Evolutionary conservation across 1,139 yeast genomes (phyloP).

Genomic region (Saccharomyces hybrid): DNA sequence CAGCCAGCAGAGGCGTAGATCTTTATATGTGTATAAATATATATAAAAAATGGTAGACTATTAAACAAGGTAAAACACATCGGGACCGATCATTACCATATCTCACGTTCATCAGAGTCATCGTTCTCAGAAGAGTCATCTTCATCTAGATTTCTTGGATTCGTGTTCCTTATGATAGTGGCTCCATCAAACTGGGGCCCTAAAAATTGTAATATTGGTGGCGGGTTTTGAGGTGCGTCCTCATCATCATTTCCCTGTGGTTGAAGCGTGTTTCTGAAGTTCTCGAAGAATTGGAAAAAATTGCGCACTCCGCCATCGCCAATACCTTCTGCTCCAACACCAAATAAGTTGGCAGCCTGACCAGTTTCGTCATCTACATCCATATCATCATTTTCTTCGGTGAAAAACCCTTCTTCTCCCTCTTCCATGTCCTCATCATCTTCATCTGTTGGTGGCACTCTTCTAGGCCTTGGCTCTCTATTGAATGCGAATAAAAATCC

Average conservation of each 20-base stretch:
- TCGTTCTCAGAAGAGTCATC: slow-evolving; percentile 21
- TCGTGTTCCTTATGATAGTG: slow-evolving; percentile 2
- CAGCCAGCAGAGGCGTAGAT: neutral
- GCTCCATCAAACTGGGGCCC: slow-evolving; percentile 14
- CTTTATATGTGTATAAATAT: neutral
- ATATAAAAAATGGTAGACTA: neutral
- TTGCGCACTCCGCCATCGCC: slow-evolving; percentile 22
- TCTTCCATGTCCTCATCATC: slow-evolving; percentile 18
- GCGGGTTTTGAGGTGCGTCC: slow-evolving; percentile 11
- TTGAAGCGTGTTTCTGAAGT: slow-evolving; percentile 15
- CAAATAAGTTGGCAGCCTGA: slow-evolving; percentile 10
- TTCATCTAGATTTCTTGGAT: slow-evolving; percentile 11
- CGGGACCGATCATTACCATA: slow-evolving; percentile 12
- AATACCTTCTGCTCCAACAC: slow-evolving; percentile 15
- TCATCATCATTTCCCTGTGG: slow-evolving; percentile 9
- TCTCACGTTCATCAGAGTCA: slow-evolving; percentile 11
- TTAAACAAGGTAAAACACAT: neutral
- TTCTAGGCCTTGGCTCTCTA: slow-evolving; percentile 24
- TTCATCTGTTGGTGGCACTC: slow-evolving; percentile 15
- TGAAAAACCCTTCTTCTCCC: slow-evolving; percentile 8
- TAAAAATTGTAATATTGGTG: slow-evolving; percentile 20
- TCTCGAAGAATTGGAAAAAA: slow-evolving; percentile 24
- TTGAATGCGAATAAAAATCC: slow-evolving; percentile 28
- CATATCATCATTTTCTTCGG: slow-evolving; percentile 19
- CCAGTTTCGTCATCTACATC: slow-evolving; percentile 19